A percentile compares a stretch with the other conserved stretches of the same genome.
Conservation (phyloP, 192 early-diverging fungal species). For the Fimicolochytrium jonesii region DNA sequence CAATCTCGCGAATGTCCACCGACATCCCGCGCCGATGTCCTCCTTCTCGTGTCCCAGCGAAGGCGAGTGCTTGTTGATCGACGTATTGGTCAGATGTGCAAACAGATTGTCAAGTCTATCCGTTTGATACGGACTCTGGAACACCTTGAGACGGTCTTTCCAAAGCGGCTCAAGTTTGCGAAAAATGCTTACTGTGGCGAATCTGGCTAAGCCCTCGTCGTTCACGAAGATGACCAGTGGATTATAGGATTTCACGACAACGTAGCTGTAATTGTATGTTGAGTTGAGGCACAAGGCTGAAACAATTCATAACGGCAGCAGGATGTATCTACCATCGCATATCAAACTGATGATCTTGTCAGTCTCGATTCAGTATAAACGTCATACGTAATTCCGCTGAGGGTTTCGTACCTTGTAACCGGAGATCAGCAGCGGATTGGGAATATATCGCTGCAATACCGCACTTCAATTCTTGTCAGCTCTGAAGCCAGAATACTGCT, state of each 20-base stretch:
- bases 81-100: constrained; percentile 52
- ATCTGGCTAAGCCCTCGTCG: constrained; percentile 41
- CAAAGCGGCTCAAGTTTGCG: neutral
- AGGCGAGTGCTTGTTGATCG: constrained; percentile 48
- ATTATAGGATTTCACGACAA: constrained; percentile 37
- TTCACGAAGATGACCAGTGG: constrained; percentile 42
- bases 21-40: constrained; percentile 40
- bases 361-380: too few relatives aligned
- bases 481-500: neutral
- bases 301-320: too few relatives aligned
- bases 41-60: constrained; percentile 31
- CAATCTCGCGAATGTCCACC: constrained; percentile 35
- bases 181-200: constrained; percentile 34
- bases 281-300: too few relatives aligned
- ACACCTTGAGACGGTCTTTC: too few relatives aligned
- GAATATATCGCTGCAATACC: constrained; percentile 41
- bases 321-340: constrained; percentile 37
- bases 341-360: constrained; percentile 30
- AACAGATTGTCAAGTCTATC: constrained; percentile 32
- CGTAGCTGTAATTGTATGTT: constrained; percentile 41
- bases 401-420: constrained; percentile 41
- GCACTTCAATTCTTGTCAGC: constrained; percentile 37
- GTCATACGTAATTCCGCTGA: too few relatives aligned
- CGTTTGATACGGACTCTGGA: too few relatives aligned
- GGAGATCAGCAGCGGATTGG: constrained; percentile 41